These are phyloP conservation scores for Aspergillus bridgeri DNA, from an alignment of 495 filamentous ascomycete genomes.

Conservation along the genomic window DNA sequence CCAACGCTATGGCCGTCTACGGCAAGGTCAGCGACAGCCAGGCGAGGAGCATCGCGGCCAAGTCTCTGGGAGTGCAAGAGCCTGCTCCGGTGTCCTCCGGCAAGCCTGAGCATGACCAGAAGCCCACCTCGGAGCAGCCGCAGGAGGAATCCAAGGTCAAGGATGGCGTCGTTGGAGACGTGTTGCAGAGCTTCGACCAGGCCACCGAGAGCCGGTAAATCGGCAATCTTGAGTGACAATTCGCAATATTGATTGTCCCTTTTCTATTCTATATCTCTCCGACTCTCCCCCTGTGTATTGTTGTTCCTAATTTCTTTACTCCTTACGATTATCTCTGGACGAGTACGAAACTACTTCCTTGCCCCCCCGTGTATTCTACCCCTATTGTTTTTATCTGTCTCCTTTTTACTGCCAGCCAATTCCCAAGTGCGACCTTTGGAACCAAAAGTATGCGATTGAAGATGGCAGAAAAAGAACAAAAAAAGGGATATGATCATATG, in stretches of 20 bases:
- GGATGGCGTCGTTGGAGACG: slow-evolving; percentile 45
- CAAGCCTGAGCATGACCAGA: slow-evolving; percentile 12
- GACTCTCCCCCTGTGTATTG: neutral
- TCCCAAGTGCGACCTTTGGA: neutral
- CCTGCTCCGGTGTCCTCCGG: neutral
- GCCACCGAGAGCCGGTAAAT: slow-evolving; percentile 25
- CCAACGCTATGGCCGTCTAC: slow-evolving; percentile 91
- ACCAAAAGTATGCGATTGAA: neutral
- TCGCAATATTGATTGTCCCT: slow-evolving; percentile 7
- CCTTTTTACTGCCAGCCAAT: neutral
- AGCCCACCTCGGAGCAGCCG: slow-evolving; percentile 16
- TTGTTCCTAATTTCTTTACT: slow-evolving; percentile 1
- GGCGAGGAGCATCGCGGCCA: slow-evolving; percentile 61
- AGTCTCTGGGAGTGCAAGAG: slow-evolving; percentile 34
- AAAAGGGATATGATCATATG: neutral
- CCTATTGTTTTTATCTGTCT: slow-evolving; percentile 6
- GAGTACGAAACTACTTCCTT: neutral
- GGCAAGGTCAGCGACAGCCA: slow-evolving; percentile 90
- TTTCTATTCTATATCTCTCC: neutral
- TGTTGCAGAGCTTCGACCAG: slow-evolving; percentile 53
- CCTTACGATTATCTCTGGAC: neutral
- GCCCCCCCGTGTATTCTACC: neutral
- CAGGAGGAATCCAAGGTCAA: slow-evolving; percentile 11
- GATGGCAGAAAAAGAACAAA: neutral
- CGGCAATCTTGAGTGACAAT: neutral